Conservation (phyloP, 257 asterid genomes). For the Anisodus acutangulus region DNA sequence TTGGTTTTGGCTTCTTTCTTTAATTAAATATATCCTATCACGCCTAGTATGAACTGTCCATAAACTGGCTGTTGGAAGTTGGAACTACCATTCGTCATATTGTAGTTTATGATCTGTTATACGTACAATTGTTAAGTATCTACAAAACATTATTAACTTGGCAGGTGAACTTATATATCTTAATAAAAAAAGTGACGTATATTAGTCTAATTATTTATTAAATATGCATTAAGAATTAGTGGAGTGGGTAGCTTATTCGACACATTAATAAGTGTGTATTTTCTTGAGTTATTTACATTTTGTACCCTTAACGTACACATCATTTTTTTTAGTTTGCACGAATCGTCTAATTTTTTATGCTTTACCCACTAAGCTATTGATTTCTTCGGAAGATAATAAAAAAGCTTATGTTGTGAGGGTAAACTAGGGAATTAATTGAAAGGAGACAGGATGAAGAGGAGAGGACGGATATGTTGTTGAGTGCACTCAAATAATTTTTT, state of each 20-base stretch:
- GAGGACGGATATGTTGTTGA: too few species aligned
- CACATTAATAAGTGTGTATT: too few species aligned
- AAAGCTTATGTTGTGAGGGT: too few species aligned
- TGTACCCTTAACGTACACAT: background rate
- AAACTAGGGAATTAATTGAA: too few species aligned
- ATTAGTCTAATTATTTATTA: background rate
- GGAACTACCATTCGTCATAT: background rate
- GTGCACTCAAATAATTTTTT: too few species aligned
- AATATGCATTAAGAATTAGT: background rate
- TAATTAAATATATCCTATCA: constrained; percentile 1
- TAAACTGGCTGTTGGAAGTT: background rate
- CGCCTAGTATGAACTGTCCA: background rate
- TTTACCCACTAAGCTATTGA: too few species aligned
- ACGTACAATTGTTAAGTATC: background rate
- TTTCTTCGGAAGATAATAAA: too few species aligned
- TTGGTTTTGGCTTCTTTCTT: background rate
- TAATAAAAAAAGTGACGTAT: background rate
- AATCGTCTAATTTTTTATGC: too few species aligned
- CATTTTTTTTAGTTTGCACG: too few species aligned
- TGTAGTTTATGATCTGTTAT: background rate
- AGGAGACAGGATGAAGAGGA: too few species aligned
- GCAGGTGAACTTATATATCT: background rate
- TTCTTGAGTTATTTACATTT: too few species aligned
- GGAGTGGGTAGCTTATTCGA: background rate
- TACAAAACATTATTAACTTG: constrained; percentile 5